Evolutionary conservation across 140 eudicot species (phyloP), one percentile per base, ranked within the genome.

Genomic region (Flaveria floridana): DNA sequence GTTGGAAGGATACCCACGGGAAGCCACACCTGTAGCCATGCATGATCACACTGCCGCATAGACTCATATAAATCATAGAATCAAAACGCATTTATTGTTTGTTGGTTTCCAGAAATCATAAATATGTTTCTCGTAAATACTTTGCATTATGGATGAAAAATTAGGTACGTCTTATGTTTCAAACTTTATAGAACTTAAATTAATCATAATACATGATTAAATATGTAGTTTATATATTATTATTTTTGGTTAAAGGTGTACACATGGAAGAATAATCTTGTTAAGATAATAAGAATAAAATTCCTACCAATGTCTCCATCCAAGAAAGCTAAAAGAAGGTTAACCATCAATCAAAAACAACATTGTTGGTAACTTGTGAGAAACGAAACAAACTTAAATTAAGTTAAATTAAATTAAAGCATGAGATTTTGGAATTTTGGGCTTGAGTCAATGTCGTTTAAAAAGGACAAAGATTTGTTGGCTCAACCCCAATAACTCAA

Each of bases 401-500:
- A 34, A 34, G 8, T 34, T 19, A 70, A 42, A 57, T 47, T 47
- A 47, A 46, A 64, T 28, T 44, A 59, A 34, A 78, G 78, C 58
- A 62, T 78, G 26, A 71, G 7, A 6, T 61, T 71, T 71, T 78
- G 82, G 78, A 71, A 66, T 23, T 50, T 64, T 63, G 64, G 75
- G 30, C 55, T 21, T 1, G 44, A 50, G 78, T 75, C 70, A 56
- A 76, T 74, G 59, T 12, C 50, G 72, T 57, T 74, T 58, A 48
- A 59, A 30, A 50, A 42, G 78, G 81, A 81, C 75, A 76, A 65
- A 81, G 81, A 81, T 81, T 81, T 63, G 81, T 77, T 76, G 78
- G 78, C 78, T 52, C 85, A 81, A 81, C 81, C 84, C 84, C 85
- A 81, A 76, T 81, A 52, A 75, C 84, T 55, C 52, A 70, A 44